These are phyloP conservation scores for Plasmodium vinckei DNA, from an alignment of 169 alveolate genomes.

Conservation along the genomic window DNA sequence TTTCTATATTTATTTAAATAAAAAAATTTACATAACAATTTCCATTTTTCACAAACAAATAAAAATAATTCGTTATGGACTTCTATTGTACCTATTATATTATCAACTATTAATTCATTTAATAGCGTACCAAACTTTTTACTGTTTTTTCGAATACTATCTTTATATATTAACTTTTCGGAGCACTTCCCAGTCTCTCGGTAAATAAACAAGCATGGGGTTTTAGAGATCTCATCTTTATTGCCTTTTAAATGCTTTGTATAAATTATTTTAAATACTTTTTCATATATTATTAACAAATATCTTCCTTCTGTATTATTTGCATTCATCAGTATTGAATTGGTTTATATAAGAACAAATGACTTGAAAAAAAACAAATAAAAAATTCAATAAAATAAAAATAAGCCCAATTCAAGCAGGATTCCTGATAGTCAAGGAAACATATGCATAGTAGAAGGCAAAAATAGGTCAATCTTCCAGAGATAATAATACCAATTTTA, in stretches of 20 bases:
- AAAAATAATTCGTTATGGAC: slow-evolving; percentile 47
- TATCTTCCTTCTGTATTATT: slow-evolving; percentile 71
- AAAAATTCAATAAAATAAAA: background rate
- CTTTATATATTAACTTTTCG: slow-evolving; percentile 56
- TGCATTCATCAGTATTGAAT: slow-evolving; percentile 63
- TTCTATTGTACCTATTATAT: slow-evolving; percentile 56
- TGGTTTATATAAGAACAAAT: background rate
- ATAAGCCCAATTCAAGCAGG: too few relatives aligned
- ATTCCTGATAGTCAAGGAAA: too few relatives aligned
- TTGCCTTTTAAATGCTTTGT: slow-evolving; percentile 69
- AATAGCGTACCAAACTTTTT: slow-evolving; percentile 49
- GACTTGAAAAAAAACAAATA: background rate
- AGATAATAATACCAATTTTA: too few relatives aligned
- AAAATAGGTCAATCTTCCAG: too few relatives aligned
- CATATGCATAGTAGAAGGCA: too few relatives aligned
- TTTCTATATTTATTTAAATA: slow-evolving; percentile 62
- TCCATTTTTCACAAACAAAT: slow-evolving; percentile 73
- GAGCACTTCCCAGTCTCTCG: slow-evolving; percentile 67
- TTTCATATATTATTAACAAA: slow-evolving; percentile 69
- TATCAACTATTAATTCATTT: slow-evolving; percentile 68
- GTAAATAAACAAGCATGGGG: slow-evolving; percentile 38
- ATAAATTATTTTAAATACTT: slow-evolving; percentile 72
- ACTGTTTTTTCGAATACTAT: slow-evolving; percentile 55
- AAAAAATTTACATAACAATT: slow-evolving; percentile 58
- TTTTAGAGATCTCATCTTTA: slow-evolving; percentile 54